Conservation (phyloP, 2,329 filamentous ascomycete genomes). For the Zasmidium angulare region DNA sequence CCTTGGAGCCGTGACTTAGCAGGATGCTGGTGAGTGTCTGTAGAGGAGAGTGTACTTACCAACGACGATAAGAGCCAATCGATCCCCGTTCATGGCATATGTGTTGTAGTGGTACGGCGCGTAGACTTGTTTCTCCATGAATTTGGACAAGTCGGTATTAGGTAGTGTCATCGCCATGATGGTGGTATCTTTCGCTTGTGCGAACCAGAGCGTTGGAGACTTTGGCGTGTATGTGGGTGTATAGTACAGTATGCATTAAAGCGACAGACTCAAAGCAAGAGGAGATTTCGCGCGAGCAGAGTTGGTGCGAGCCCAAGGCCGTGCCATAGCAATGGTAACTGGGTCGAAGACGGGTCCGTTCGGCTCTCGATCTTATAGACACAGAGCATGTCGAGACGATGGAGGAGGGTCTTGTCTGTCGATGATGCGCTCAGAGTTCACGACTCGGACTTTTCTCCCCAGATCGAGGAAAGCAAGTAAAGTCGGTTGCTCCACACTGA, state of each 20-base stretch:
- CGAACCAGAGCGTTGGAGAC: background rate
- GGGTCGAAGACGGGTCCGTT: background rate
- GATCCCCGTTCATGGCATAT: conserved; percentile 4
- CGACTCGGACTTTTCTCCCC: background rate
- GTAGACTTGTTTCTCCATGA: background rate
- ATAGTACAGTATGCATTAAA: background rate
- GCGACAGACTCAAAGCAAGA: background rate
- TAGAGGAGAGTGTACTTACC: background rate
- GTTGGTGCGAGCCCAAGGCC: background rate
- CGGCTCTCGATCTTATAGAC: background rate
- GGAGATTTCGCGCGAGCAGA: no score
- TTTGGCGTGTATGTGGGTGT: background rate
- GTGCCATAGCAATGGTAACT: background rate
- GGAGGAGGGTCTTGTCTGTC: background rate
- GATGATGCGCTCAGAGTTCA: background rate
- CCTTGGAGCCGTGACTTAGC: conserved; percentile 10
- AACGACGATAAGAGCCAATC: conserved; percentile 9
- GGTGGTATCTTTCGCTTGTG: background rate
- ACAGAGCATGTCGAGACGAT: background rate
- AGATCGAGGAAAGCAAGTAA: background rate
- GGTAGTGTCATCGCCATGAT: conserved; percentile 1
- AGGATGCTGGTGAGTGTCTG: background rate
- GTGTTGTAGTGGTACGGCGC: conserved; percentile 6
- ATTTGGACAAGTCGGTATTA: conserved; percentile 2
- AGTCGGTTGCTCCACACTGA: background rate